Evolutionary conservation across 495 filamentous ascomycete species (phyloP).

Genomic region (Podospora fimiseda): DNA sequence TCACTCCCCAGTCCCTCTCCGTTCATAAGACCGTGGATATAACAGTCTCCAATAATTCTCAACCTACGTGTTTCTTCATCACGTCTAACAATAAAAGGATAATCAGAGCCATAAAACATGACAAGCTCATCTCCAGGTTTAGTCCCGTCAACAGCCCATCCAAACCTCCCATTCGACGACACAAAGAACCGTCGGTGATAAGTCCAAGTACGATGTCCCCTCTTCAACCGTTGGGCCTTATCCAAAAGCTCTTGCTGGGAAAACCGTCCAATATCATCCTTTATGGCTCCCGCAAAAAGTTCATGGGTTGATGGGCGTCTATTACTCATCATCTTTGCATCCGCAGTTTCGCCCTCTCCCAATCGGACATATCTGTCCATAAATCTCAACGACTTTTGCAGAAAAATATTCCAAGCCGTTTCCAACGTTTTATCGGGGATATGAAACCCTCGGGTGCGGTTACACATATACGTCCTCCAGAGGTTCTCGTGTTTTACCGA

Average conservation of each 20-base stretch:
- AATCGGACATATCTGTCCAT: neutral
- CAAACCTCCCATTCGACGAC: neutral
- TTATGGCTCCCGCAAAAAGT: no score
- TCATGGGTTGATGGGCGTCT: no score
- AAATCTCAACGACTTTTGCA: neutral
- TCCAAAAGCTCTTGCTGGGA: no score
- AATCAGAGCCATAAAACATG: neutral
- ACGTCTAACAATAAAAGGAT: neutral
- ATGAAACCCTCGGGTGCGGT: neutral
- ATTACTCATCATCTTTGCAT: no score
- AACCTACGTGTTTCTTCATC: neutral
- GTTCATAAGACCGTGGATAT: neutral
- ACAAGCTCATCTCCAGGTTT: neutral
- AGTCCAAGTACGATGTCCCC: neutral
- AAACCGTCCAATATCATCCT: no score
- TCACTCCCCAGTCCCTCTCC: neutral
- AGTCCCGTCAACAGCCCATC: neutral
- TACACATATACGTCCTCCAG: neutral
- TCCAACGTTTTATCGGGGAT: neutral
- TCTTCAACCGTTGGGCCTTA: neutral
- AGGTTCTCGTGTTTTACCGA: neutral
- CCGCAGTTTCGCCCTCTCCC: no score
- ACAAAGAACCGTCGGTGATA: neutral
- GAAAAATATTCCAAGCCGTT: neutral
- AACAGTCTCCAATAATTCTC: neutral